phyloP scores from a whole-genome alignment of 306 rosid species.

The Cicer pinnatifidum region DNA sequence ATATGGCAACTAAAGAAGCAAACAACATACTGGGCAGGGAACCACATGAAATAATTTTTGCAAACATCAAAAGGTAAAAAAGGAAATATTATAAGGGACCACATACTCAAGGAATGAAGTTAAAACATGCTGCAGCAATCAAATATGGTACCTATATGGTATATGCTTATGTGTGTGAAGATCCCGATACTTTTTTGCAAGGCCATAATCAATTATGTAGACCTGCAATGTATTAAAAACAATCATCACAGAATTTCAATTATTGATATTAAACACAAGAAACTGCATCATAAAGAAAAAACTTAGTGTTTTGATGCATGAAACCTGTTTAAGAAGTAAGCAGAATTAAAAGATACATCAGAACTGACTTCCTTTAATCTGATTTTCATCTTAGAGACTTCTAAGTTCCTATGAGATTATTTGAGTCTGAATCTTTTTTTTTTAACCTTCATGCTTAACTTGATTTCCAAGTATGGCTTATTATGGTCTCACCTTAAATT shows the following conservation, averaged over 20 bases:
- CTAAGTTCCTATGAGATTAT: background rate
- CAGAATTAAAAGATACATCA: background rate
- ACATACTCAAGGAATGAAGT: conserved; percentile 21
- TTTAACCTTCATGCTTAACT: background rate
- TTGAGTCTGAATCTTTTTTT: background rate
- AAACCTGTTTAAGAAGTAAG: conserved; percentile 1
- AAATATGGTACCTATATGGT: conserved; percentile 80
- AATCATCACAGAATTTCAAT: conserved; percentile 26
- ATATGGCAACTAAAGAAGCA: background rate
- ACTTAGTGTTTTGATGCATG: conserved; percentile 15
- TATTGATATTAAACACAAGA: conserved; percentile 14
- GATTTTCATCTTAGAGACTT: background rate
- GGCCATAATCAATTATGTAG: conserved; percentile 95
- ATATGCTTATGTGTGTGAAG: conserved; percentile 98
- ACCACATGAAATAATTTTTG: conserved; percentile 4
- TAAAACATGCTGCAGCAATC: conserved; percentile 35
- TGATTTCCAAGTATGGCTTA: background rate
- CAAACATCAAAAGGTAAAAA: conserved; percentile 20
- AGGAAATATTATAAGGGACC: background rate
- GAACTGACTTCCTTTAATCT: background rate
- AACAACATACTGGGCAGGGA: background rate
- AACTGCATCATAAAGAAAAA: conserved; percentile 28
- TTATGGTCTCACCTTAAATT: background rate
- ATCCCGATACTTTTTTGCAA: conserved; percentile 91
- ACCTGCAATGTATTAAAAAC: conserved; percentile 61